Conservation (phyloP, 768 basidiomycete genomes). For the Amanita jacksonii region DNA sequence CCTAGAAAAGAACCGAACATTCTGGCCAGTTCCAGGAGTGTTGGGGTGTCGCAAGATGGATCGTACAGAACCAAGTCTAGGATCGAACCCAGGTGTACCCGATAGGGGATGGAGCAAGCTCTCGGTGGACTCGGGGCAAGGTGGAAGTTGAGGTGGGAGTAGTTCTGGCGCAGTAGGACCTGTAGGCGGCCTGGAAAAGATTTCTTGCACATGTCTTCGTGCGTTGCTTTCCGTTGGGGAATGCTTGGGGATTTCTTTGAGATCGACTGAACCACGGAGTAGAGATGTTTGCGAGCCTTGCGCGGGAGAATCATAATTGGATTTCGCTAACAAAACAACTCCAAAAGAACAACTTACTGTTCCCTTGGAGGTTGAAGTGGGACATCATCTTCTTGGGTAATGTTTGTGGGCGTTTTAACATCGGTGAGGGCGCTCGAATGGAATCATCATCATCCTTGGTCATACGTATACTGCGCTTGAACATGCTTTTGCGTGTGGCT, state of each 20-base stretch:
- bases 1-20: slow-evolving; percentile 68
- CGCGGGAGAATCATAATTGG: background rate
- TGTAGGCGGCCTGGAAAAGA: slow-evolving; percentile 12
- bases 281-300: slow-evolving; percentile 26
- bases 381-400: slow-evolving; percentile 47
- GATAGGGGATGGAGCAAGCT: slow-evolving; percentile 1
- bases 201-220: slow-evolving; percentile 3
- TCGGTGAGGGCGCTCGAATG: slow-evolving; percentile 25
- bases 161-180: slow-evolving; percentile 21
- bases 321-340: background rate
- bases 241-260: slow-evolving; percentile 2
- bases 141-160: background rate
- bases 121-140: background rate
- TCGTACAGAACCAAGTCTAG: slow-evolving; percentile 44
- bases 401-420: slow-evolving; percentile 21
- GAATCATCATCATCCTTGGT: slow-evolving; percentile 32
- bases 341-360: slow-evolving; percentile 21
- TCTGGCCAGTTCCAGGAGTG: slow-evolving; percentile 70
- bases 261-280: slow-evolving; percentile 13
- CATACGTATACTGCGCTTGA: slow-evolving; percentile 43
- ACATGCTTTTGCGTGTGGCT: slow-evolving; percentile 35
- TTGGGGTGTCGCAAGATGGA: slow-evolving; percentile 66
- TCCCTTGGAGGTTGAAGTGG: slow-evolving; percentile 25
- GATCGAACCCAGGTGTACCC: slow-evolving; percentile 11
- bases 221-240: slow-evolving; percentile 5